These are phyloP conservation scores for Melanomma pulvis-pyrius DNA, from an alignment of 495 filamentous ascomycete species.

Conservation along the genomic window DNA sequence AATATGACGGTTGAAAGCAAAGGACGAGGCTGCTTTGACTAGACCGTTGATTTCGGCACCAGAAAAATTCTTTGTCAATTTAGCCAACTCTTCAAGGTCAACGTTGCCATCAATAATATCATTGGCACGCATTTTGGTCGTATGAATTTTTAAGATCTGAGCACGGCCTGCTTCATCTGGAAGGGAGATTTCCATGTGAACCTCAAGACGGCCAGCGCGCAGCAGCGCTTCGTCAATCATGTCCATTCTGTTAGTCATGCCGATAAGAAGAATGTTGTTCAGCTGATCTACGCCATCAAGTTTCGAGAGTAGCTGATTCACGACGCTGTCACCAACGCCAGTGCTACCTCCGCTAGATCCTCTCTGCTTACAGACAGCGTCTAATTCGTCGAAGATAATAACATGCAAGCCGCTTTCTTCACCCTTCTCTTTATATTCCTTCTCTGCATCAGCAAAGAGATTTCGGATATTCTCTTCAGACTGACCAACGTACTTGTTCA, in stretches of 20 bases:
- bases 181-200: constrained; percentile 95
- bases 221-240: constrained; percentile 99
- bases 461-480: constrained; percentile 99
- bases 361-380: constrained; percentile 98
- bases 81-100: constrained; percentile 76
- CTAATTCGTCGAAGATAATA: constrained; percentile 98
- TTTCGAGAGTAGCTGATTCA: constrained; percentile 98
- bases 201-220: constrained; percentile 91
- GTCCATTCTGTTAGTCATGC: constrained; percentile 99
- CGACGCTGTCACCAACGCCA: constrained; percentile 95
- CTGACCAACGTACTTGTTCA: constrained; percentile 97
- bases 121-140: constrained; percentile 84
- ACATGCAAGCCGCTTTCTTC: constrained; percentile 97
- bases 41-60: constrained; percentile 93
- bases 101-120: constrained; percentile 80
- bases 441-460: constrained; percentile 96
- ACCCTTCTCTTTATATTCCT: constrained; percentile 97
- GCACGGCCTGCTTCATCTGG: constrained; percentile 84
- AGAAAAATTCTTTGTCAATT: constrained; percentile 92
- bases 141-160: constrained; percentile 97
- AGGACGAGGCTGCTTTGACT: constrained; percentile 88
- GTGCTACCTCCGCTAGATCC: constrained; percentile 86
- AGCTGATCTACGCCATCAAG: constrained; percentile 98
- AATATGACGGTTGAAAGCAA: constrained; percentile 87
- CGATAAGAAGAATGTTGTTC: constrained; percentile 97